Evolutionary conservation across 1,284 basidiomycete genomes (phyloP), one percentile per base, ranked within the genome.

Genomic region (Ustilago curta): DNA sequence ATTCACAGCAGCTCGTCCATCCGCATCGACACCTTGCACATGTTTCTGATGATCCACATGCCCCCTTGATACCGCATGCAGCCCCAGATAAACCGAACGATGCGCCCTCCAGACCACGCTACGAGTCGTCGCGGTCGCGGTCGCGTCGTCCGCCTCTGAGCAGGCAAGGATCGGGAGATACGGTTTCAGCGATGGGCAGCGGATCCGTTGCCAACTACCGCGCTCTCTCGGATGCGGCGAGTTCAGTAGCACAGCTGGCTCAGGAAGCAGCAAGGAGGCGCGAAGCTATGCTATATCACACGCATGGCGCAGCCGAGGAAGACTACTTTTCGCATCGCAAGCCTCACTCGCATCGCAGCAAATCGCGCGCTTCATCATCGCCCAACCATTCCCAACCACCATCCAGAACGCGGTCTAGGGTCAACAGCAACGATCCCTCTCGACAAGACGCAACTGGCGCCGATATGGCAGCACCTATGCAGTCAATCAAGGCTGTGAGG

Each of bases 241-340:
- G 67, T n/a, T 66, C 63, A n/a, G 75, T 79, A 4, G 77, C 77
- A 2, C 70, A 77, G 40, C 39, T 79, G 42, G 77, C 71, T 16
- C 72, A 77, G 23, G 71, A 79, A 29, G 77, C 70, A 1, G 68
- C 71, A 1, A 52, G 71, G 27, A 39, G 75, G 19, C 35, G 68
- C 14, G 64, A 71, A 39, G 57, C 51, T 2, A 65, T 70, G 62
- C 43, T 70, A 49, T 62, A 65, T 42, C 58, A 51, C 37, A 29
- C 45, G 27, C 56, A 64, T 8, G 42, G 19, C 1, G 57, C n/a
- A n/a, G n/a, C 48, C 2, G 57, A 63, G 7, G 63, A 67, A 27
- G 65, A 73, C 31, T 69, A 73, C 45, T 73, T 69, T 58, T 57
- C 65, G 8, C 59, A 63, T 35, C 43, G 32, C 7, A 64, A 44